Percentiles rank a stretch among this genome's conserved stretches.
These are phyloP conservation scores for Blastobotrys americana DNA, from an alignment of 805 yeast species.

Conservation along the genomic window DNA sequence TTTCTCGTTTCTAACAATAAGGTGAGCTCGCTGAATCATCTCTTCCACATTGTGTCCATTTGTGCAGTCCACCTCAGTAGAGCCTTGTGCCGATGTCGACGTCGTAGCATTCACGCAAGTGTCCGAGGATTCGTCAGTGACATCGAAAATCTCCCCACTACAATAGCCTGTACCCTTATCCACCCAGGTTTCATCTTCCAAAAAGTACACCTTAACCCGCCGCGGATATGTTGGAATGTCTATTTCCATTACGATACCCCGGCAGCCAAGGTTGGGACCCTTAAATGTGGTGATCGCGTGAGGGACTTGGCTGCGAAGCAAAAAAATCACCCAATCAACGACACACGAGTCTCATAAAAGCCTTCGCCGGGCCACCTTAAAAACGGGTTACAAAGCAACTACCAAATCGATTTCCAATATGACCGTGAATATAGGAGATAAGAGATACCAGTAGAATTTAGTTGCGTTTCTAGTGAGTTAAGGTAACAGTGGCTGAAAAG, in stretches of 20 bases:
- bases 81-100: too few relatives aligned
- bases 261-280: not conserved
- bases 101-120: too few relatives aligned
- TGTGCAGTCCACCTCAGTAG: not conserved
- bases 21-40: constrained; percentile 36
- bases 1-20: constrained; percentile 67
- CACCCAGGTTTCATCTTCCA: constrained; percentile 77
- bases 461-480: too few relatives aligned
- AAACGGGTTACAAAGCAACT: not conserved
- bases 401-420: not conserved
- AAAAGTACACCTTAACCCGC: constrained; percentile 84
- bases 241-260: constrained; percentile 15
- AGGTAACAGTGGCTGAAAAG: too few relatives aligned
- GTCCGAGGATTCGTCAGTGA: constrained; percentile 24
- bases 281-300: not conserved
- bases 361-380: not conserved
- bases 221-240: constrained; percentile 44
- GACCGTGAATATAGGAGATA: too few relatives aligned
- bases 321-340: not conserved
- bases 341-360: not conserved
- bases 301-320: not conserved
- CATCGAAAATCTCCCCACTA: constrained; percentile 48
- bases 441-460: too few relatives aligned
- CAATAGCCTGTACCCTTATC: constrained; percentile 93
- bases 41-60: constrained; percentile 10